Conservation (phyloP, 139 green algal genomes). For the Chlamydomonas incerta region DNA sequence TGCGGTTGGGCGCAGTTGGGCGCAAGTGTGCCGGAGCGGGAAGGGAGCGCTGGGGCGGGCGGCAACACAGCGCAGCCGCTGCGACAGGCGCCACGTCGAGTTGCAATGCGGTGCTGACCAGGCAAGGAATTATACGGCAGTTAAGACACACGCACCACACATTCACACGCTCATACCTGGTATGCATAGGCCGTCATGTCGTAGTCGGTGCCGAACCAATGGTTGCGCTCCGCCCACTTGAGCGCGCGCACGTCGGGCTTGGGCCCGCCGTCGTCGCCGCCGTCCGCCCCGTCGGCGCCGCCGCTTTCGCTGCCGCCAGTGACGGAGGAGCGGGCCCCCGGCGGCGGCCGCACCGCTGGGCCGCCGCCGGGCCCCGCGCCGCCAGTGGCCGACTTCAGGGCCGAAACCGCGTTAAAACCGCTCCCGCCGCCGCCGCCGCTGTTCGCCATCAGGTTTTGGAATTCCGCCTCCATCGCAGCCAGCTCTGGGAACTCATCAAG, state of each 20-base stretch:
- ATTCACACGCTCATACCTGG: too few relatives aligned
- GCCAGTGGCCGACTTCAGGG: background rate
- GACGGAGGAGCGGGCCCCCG: background rate
- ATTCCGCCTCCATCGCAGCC: constrained; percentile 66
- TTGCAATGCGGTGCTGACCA: too few relatives aligned
- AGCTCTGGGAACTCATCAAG: constrained; percentile 61
- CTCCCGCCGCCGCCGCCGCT: background rate
- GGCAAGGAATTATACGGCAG: too few relatives aligned
- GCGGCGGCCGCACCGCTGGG: background rate
- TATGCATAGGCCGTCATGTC: constrained; percentile 72
- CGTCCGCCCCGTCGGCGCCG: background rate
- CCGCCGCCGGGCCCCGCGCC: background rate
- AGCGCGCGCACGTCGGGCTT: constrained; percentile 55
- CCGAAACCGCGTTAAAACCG: background rate
- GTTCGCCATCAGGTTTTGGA: constrained; percentile 43
- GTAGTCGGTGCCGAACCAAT: constrained; percentile 67
- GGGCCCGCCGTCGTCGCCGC: background rate
- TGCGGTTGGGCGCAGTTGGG: background rate
- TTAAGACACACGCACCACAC: too few relatives aligned
- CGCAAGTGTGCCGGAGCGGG: background rate
- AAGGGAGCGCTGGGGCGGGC: too few relatives aligned
- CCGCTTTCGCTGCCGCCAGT: background rate
- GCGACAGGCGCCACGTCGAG: too few relatives aligned
- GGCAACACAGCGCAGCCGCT: too few relatives aligned
- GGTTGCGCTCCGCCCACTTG: constrained; percentile 66